Percentiles rank a stretch among this genome's conserved stretches.
These are phyloP conservation scores for Coleophoma cylindrospora DNA, from an alignment of 2,329 filamentous ascomycete genomes.

Conservation along the genomic window DNA sequence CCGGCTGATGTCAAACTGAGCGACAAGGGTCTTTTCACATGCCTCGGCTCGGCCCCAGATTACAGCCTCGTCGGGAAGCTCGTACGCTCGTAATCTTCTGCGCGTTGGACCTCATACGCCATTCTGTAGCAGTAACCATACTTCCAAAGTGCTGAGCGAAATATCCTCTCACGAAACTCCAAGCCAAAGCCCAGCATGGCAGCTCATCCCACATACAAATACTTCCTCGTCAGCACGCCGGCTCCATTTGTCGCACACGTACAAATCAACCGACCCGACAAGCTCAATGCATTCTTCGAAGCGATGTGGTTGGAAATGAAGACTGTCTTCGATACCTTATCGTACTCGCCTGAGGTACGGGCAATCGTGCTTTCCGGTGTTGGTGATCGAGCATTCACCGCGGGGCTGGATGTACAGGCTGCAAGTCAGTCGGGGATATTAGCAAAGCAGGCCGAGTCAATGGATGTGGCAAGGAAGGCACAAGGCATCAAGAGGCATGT, in stretches of 20 bases:
- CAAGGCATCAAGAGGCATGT: slow-evolving; percentile 62
- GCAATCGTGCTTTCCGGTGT: slow-evolving; percentile 75
- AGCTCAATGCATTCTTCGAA: slow-evolving; percentile 84
- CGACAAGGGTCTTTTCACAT: too few relatives aligned
- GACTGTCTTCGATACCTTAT: slow-evolving; percentile 66
- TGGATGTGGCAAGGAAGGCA: slow-evolving; percentile 62
- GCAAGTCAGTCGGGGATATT: slow-evolving; percentile 50
- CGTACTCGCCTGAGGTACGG: slow-evolving; percentile 66
- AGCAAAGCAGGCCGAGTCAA: slow-evolving; percentile 18
- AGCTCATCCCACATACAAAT: neutral
- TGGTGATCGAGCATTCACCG: slow-evolving; percentile 78
- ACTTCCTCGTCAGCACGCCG: slow-evolving; percentile 63
- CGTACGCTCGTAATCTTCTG: too few relatives aligned
- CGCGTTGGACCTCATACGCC: too few relatives aligned
- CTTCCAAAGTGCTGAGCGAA: too few relatives aligned
- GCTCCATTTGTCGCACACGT: slow-evolving; percentile 76
- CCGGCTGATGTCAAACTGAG: too few relatives aligned
- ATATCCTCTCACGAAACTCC: too few relatives aligned
- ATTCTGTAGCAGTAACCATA: too few relatives aligned
- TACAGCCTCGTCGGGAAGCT: too few relatives aligned
- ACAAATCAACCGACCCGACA: slow-evolving; percentile 81
- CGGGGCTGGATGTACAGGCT: slow-evolving; percentile 77
- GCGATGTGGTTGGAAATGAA: slow-evolving; percentile 83
- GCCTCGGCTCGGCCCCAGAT: neutral
- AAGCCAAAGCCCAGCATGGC: too few relatives aligned